Evolutionary conservation across 352 stramenopile species (phyloP).

Genomic region (Thalassiosira hispida): DNA sequence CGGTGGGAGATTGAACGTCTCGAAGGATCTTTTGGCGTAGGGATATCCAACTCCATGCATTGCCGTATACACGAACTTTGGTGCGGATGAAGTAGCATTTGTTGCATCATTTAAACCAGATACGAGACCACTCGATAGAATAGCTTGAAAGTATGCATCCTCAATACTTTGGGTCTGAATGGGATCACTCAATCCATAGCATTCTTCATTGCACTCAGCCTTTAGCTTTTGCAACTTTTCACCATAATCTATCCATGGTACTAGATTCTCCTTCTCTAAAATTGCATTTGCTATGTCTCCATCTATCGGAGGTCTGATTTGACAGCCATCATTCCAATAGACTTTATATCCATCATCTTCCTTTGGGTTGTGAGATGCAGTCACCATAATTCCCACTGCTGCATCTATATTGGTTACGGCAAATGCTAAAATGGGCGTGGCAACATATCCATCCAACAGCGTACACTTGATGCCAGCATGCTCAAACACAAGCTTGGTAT

Average conservation of each 20-base stretch:
- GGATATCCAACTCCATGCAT: conserved; percentile 97
- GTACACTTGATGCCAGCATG: conserved; percentile 70
- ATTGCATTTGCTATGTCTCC: conserved; percentile 91
- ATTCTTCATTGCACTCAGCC: conserved; percentile 40
- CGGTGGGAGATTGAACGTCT: conserved; percentile 87
- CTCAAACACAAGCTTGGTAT: conserved; percentile 77
- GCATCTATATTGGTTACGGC: conserved; percentile 62
- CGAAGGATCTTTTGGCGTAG: conserved; percentile 92
- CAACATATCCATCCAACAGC: conserved; percentile 88
- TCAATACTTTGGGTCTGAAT: conserved; percentile 61
- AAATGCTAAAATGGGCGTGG: conserved; percentile 94
- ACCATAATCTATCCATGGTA: conserved; percentile 84
- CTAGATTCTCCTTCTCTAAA: conserved; percentile 87
- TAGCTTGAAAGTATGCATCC: conserved; percentile 65
- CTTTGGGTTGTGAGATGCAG: conserved; percentile 98
- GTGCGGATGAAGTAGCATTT: conserved; percentile 9
- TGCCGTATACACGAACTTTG: conserved; percentile 92
- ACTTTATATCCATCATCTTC: conserved; percentile 98
- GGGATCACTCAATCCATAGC: conserved; percentile 65
- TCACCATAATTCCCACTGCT: conserved; percentile 81
- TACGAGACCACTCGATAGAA: conserved; percentile 67
- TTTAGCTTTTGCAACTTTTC: conserved; percentile 39
- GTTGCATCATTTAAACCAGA: conserved; percentile 24
- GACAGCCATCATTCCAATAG: conserved; percentile 88
- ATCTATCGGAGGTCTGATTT: conserved; percentile 97